These are phyloP conservation scores for Botrytis deweyae DNA, from an alignment of 2,329 filamentous ascomycete species.

Conservation along the genomic window DNA sequence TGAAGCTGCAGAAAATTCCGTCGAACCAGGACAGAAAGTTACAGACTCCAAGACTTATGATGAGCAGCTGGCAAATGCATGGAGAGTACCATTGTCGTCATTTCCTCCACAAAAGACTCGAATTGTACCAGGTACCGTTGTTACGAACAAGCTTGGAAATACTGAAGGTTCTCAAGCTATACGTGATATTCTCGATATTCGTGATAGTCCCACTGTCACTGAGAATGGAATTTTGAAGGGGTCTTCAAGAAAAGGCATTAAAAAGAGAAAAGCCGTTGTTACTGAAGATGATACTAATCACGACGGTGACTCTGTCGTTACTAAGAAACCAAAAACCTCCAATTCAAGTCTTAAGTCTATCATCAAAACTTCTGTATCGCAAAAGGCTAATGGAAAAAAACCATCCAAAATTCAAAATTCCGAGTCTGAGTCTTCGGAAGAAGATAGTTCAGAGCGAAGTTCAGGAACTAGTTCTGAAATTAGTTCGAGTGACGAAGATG, in stretches of 20 bases:
- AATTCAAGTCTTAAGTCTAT: not conserved
- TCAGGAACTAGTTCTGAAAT: not conserved
- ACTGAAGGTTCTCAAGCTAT: not conserved
- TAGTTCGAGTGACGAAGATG: constrained; percentile 1
- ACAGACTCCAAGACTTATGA: not conserved
- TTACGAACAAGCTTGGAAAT: not conserved
- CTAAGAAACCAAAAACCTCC: not conserved
- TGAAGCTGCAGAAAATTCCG: not conserved
- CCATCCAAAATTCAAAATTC: not conserved
- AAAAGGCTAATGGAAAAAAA: not conserved
- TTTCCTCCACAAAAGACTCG: not conserved
- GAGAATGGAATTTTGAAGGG: not conserved
- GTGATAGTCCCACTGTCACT: not conserved
- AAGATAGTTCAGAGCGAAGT: not conserved
- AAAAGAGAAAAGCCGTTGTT: not conserved
- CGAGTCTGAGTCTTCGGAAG: not conserved
- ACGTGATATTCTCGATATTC: not conserved
- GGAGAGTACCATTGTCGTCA: not conserved
- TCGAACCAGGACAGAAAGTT: not conserved
- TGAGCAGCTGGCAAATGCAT: not conserved
- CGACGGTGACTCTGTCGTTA: no score
- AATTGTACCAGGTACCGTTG: not conserved
- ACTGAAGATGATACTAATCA: not conserved
- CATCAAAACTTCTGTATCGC: not conserved
- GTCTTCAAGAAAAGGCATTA: not conserved